phyloP scores from a whole-genome alignment of 306 rosid species.

The Vigna angularis region DNA sequence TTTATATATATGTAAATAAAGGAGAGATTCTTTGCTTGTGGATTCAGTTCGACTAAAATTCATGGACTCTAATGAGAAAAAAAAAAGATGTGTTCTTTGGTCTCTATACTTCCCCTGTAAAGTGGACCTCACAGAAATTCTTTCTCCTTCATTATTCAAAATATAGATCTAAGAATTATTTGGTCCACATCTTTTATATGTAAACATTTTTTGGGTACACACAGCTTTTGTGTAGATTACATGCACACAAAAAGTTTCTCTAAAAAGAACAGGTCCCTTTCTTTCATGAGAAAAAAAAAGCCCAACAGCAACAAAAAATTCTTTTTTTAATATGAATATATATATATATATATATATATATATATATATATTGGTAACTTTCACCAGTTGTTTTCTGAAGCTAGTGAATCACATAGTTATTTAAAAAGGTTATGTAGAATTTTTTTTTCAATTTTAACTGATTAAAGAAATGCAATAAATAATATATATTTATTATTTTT shows the following conservation, averaged over 20 bases:
- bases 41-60: slow-evolving; percentile 29
- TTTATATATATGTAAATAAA: not conserved
- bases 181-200: slow-evolving; percentile 10
- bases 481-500: no score
- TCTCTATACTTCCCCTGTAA: not conserved
- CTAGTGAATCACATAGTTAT: no score
- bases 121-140: slow-evolving; percentile 16
- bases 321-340: not conserved
- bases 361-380: no score
- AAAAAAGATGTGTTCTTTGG: not conserved
- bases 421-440: no score
- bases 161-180: not conserved
- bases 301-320: not conserved
- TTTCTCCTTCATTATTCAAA: slow-evolving; percentile 9
- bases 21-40: slow-evolving; percentile 1
- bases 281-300: not conserved
- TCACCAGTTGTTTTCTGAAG: no score
- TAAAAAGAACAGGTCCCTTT: not conserved
- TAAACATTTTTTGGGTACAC: not conserved
- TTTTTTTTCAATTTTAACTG: no score
- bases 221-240: not conserved
- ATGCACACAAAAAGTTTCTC: not conserved
- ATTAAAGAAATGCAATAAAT: no score
- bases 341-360: no score
- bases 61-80: not conserved